Conservation (phyloP, 1,284 basidiomycete species). For the Irpex lacteus region DNA sequence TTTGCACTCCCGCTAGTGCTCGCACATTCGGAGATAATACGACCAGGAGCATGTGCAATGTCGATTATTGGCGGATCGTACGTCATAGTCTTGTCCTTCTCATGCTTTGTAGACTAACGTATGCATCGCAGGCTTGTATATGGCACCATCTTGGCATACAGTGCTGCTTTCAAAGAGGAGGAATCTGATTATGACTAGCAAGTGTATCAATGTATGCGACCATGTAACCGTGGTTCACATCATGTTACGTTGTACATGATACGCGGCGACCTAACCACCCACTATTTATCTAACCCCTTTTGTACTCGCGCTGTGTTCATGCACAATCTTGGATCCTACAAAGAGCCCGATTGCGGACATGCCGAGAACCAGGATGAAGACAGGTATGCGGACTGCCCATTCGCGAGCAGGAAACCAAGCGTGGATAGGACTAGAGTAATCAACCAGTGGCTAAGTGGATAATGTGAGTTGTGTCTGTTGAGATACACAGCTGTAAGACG, state of each 20-base stretch:
- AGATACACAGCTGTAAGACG: conserved; percentile 24
- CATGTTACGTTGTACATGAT: conserved; percentile 7
- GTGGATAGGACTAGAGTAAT: conserved; percentile 70
- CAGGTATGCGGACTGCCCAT: conserved; percentile 88
- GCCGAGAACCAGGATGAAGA: conserved; percentile 78
- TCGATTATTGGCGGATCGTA: conserved; percentile 90
- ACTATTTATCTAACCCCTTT: background rate
- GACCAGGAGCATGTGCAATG: conserved; percentile 87
- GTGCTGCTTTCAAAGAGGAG: conserved; percentile 79
- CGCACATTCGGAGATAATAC: conserved; percentile 89
- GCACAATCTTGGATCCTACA: conserved; percentile 71
- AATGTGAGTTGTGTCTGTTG: conserved; percentile 1
- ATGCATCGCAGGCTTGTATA: conserved; percentile 73
- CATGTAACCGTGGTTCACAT: background rate
- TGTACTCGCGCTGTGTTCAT: conserved; percentile 18
- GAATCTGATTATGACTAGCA: conserved; percentile 67
- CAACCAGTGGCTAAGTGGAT: conserved; percentile 76
- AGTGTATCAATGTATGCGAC: background rate
- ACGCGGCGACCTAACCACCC: background rate
- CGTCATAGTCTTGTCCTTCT: conserved; percentile 24
- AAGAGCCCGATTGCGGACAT: conserved; percentile 77
- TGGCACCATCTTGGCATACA: conserved; percentile 88
- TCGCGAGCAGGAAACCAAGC: conserved; percentile 81
- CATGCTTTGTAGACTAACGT: conserved; percentile 11
- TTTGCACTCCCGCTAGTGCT: conserved; percentile 92